Base-by-base conservation (phyloP, 202 grass and related monocot species). In the Hordeum pubiflorum region DNA sequence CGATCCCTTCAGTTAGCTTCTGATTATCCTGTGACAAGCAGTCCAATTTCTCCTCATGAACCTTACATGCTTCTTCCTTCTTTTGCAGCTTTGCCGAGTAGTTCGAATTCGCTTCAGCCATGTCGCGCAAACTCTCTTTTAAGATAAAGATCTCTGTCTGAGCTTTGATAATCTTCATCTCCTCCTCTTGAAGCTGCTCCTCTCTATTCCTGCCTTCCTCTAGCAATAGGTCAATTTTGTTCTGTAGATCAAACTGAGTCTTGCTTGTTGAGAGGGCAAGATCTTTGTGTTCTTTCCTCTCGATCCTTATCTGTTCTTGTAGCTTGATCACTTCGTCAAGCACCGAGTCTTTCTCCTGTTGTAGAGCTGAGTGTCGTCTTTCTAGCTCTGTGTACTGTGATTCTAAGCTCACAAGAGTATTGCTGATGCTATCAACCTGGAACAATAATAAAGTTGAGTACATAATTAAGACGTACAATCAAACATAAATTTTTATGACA, bases 141-240 rank as follows among this genome's bases (percentile, higher is more conserved):
- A 86, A 64, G 54, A 90, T 89, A 75, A 99, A 96, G 52, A 93
- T 87, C 80, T 96, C 96, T 48, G 85, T 90, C 72, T 93, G 89
- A 71, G 92, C 83, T 79, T 83, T 89, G 43, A 86, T 36, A 57
- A 91, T 82, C 52, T 88, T 91, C 52, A 85, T 70, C 69, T 99
- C 85, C 48, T 91, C 90, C 44, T 86, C 78, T 81, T 91, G 89
- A 59, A 99, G 85, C 68, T 89, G 85, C 20, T 85, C 77, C 77
- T 93, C 89, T 77, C 87, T 84, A 55, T 75, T 83, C 33, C 77
- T 62, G 34, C 80, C 77, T 86, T 90, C 85, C 44, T 86, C 58
- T 74, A 71, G 79, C 79, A 89, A 63, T 58, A 76, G 12, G 56
- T 12, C 58, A 86, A 86, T 80, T 75, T 78, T 80, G 54, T 85